Evolutionary conservation across 208 protist genomes (phyloP), one percentile per base, ranked within the genome.

Genomic region (Crithidia mellificae): DNA sequence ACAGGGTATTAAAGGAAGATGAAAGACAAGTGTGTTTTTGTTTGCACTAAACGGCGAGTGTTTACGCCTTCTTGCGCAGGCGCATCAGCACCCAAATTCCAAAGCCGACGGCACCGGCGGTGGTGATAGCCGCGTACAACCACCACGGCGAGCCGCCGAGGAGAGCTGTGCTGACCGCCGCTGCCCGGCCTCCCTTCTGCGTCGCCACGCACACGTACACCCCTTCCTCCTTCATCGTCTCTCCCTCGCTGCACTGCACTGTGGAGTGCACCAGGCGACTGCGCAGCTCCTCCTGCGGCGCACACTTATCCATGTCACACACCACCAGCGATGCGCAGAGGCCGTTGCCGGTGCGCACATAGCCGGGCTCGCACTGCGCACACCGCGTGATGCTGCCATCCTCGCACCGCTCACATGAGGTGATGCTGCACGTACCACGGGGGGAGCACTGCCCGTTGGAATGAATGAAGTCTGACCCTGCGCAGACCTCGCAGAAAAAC

Each of bases 281-380:
- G 44, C 44, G 58, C 53, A 46, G 30, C 12, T n/a, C 51, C 53
- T 61, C 64, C 38, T 54, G 14, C 29, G 54, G 19, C 29, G 27
- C 53, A 20, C 64, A 70, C 19, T 43, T 44, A 32, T 70, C 43
- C 64, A 70, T 70, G 51, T 52, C 34, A 32, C 64, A 70, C 43
- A 55, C 64, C 34, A 70, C 64, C 7, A 51, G 36, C 2, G 64
- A 63, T 1, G 64, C 54, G 20, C 64, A 70, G 39, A 70, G 39
- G 19, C 64, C 64, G 44, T 62, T 62, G n/a, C 7, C 25, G 25
- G 64, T 62, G 39, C 39, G 64, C 53, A 57, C 43, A 53, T 70
- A 70, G 43, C 64, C 54, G 12, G 53, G 17, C 30, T 54, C 32
- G 32, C 64, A 70, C 1, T 29, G 39, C n/a, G 38, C 19, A n/a